Evolutionary conservation across 768 basidiomycete genomes (phyloP).

Genomic region (Chlorophyllum brunneum): DNA sequence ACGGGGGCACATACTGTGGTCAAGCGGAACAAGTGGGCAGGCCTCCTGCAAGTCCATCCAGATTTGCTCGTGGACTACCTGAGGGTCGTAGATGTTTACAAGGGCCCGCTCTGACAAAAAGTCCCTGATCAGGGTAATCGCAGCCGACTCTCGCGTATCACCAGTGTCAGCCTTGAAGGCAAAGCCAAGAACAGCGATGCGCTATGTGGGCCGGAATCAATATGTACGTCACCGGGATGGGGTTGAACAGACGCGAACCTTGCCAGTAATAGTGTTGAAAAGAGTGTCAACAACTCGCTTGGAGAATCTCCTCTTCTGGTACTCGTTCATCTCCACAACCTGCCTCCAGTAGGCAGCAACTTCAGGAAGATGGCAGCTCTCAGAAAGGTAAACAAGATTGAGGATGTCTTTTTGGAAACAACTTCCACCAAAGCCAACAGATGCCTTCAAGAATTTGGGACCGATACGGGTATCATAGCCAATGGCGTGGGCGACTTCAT

Average conservation of each 20-base stretch:
- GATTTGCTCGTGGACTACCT: constrained; percentile 83
- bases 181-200: constrained; percentile 95
- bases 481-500: constrained; percentile 93
- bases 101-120: constrained; percentile 88
- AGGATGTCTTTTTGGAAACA: constrained; percentile 99
- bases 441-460: constrained; percentile 91
- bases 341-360: constrained; percentile 98
- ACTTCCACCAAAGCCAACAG: constrained; percentile 95
- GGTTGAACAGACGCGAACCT: constrained; percentile 50
- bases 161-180: constrained; percentile 99
- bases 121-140: constrained; percentile 91
- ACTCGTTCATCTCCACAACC: constrained; percentile 98
- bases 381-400: constrained; percentile 95
- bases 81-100: constrained; percentile 89
- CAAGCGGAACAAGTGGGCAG: constrained; percentile 57
- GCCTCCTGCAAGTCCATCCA: constrained; percentile 77
- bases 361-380: constrained; percentile 92
- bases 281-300: constrained; percentile 95
- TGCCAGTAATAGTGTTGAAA: constrained; percentile 97
- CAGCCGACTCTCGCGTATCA: constrained; percentile 95
- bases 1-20: constrained; percentile 54
- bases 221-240: not conserved
- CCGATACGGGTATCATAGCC: constrained; percentile 93
- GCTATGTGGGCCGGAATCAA: constrained; percentile 33
- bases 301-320: constrained; percentile 95